Percentiles rank a stretch among this genome's conserved stretches.
Evolutionary conservation across 2,329 filamentous ascomycete species (phyloP).

Genomic region (Scortechinia acanthostroma): DNA sequence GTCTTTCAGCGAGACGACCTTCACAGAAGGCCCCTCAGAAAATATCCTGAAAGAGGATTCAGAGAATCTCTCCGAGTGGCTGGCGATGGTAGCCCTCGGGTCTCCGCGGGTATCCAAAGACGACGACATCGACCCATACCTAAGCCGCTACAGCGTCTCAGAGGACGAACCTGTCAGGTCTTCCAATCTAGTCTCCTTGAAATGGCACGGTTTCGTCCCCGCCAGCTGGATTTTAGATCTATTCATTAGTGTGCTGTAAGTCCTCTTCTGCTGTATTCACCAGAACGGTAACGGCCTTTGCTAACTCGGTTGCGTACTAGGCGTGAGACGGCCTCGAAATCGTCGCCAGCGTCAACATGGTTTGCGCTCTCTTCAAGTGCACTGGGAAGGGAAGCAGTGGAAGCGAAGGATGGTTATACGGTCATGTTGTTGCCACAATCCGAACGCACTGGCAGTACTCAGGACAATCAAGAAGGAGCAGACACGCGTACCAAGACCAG

Average conservation of each 20-base stretch:
- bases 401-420: conserved; percentile 2
- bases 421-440: conserved; percentile 9
- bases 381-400: conserved; percentile 4
- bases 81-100: conserved; percentile 10
- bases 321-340: neutral
- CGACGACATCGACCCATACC: conserved; percentile 29
- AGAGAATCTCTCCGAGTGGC: neutral
- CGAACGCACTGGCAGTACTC: conserved; percentile 8
- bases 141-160: conserved; percentile 24
- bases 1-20: neutral
- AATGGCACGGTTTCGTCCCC: conserved; percentile 30
- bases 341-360: neutral
- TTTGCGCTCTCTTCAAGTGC: conserved; percentile 3
- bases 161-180: neutral
- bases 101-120: conserved; percentile 24
- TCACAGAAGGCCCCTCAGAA: neutral
- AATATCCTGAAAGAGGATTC: neutral
- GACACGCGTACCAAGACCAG: neutral
- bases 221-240: conserved; percentile 25
- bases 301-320: neutral
- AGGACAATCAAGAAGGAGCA: neutral
- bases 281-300: neutral
- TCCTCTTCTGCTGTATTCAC: conserved; percentile 3
- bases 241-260: conserved; percentile 23
- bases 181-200: conserved; percentile 10